These are phyloP conservation scores for Neurospora africana DNA, from an alignment of 495 filamentous ascomycete genomes.

Conservation along the genomic window DNA sequence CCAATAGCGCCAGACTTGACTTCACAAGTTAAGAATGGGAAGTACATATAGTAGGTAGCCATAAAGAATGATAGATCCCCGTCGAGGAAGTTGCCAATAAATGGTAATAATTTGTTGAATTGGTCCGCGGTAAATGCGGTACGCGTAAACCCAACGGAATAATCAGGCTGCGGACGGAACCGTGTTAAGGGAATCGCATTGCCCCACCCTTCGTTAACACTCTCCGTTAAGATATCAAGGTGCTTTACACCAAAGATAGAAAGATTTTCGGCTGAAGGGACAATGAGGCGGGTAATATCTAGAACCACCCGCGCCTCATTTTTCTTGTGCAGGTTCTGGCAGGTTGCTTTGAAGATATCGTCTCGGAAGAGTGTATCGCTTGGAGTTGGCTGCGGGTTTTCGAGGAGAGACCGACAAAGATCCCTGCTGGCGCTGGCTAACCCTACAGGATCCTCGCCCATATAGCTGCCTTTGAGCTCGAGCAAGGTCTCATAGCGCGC, in stretches of 20 bases:
- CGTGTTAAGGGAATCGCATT: conserved; percentile 19
- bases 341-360: conserved; percentile 22
- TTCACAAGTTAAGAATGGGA: conserved; percentile 16
- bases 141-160: too few species aligned
- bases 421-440: conserved; percentile 18
- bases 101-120: conserved; percentile 26
- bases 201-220: conserved; percentile 32
- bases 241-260: conserved; percentile 17
- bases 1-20: conserved; percentile 24
- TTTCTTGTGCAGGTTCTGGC: conserved; percentile 16
- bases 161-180: conserved; percentile 29
- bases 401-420: conserved; percentile 20
- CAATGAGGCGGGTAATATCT: conserved; percentile 27
- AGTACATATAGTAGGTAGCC: conserved; percentile 23
- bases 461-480: conserved; percentile 27
- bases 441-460: conserved; percentile 20
- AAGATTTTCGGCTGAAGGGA: conserved; percentile 25
- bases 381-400: conserved; percentile 15
- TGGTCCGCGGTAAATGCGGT: conserved; percentile 30
- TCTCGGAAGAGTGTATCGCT: conserved; percentile 24
- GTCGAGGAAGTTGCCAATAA: conserved; percentile 12
- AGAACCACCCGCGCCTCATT: conserved; percentile 27
- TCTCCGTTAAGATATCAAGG: conserved; percentile 27
- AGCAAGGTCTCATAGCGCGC: conserved; percentile 24
- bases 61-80: conserved; percentile 6